These are phyloP conservation scores for Leucogyrophana mollusca DNA, from an alignment of 768 basidiomycete species.

Conservation along the genomic window DNA sequence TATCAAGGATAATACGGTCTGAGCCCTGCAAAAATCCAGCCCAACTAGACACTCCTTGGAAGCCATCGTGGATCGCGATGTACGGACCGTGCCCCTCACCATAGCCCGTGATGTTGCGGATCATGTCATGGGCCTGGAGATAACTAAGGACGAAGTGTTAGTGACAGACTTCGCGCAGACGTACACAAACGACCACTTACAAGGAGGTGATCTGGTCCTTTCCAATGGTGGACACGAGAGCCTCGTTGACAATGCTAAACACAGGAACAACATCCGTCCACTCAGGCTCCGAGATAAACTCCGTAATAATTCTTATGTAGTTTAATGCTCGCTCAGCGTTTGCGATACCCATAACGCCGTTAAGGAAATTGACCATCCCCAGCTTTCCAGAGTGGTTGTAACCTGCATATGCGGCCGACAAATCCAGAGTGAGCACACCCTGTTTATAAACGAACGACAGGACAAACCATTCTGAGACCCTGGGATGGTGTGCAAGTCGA, in stretches of 20 bases:
- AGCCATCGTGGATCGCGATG: constrained; percentile 64
- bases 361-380: constrained; percentile 62
- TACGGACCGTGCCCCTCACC: constrained; percentile 64
- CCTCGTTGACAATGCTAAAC: constrained; percentile 68
- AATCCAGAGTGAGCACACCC: not conserved
- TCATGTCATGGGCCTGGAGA: constrained; percentile 56
- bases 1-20: constrained; percentile 61
- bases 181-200: constrained; percentile 36
- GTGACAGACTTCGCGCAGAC: not conserved
- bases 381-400: constrained; percentile 61
- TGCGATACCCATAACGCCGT: constrained; percentile 80
- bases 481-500: constrained; percentile 80
- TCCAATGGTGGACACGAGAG: constrained; percentile 52
- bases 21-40: constrained; percentile 53
- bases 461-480: constrained; percentile 72
- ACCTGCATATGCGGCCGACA: constrained; percentile 27
- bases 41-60: constrained; percentile 46
- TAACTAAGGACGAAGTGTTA: constrained; percentile 38
- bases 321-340: constrained; percentile 80
- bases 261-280: constrained; percentile 62
- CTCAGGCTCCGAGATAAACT: constrained; percentile 79
- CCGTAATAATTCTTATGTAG: constrained; percentile 70
- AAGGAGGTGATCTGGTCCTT: constrained; percentile 52
- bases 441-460: not conserved
- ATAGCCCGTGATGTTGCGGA: constrained; percentile 70